Evolutionary conservation across 2,329 filamentous ascomycete species (phyloP), one percentile per base, ranked within the genome.

Genomic region (Colletotrichum sp.): DNA sequence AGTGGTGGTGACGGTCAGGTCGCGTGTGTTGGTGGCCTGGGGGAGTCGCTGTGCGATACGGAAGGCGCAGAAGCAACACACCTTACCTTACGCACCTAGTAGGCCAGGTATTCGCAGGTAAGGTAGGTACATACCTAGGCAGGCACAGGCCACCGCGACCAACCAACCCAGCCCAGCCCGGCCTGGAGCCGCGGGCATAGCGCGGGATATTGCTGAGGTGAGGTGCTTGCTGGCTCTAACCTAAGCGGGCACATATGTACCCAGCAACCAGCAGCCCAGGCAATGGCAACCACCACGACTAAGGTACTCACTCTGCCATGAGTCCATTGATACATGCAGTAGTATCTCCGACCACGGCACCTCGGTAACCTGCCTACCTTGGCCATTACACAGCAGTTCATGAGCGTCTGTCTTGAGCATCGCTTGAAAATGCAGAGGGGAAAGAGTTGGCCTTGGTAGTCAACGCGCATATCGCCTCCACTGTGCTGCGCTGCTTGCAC

Each of bases 1-100:
- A 32, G 62, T 56, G 56, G 67, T 71, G 72, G 63, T 75, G 62
- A 69, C 67, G 72, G 75, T 75, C 72, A 73, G 72, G 75, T 76
- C 72, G 75, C 75, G 72, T 76, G 72, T 68, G 66, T 26, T 58
- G 30, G 58, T 61, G 74, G 70, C 56, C 55, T 34, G 61, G 38
- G 34, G 24, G 36, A 30, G 65, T 70, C 70, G 72, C 28, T 69
- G 61, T 74, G 71, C 63, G 66, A 70, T 71, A 66, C 38, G 66
- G 59, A 70, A 64, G 43, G 64, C 59, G 58, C 63, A 73, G 64
- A 72, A 73, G 52, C 67, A 71, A 66, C 36, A 66, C 24, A 52
- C 43, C 43, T 69, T 66, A 21, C 43, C 43, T 69, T 65, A 32
- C 32, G 43, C 59, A 43, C 38, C 38, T 12, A 48, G 43, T 43